A percentile compares a stretch with the other conserved stretches of the same genome.
Evolutionary conservation across 1,284 basidiomycete genomes (phyloP).

Genomic region (Lentinus polychrous): DNA sequence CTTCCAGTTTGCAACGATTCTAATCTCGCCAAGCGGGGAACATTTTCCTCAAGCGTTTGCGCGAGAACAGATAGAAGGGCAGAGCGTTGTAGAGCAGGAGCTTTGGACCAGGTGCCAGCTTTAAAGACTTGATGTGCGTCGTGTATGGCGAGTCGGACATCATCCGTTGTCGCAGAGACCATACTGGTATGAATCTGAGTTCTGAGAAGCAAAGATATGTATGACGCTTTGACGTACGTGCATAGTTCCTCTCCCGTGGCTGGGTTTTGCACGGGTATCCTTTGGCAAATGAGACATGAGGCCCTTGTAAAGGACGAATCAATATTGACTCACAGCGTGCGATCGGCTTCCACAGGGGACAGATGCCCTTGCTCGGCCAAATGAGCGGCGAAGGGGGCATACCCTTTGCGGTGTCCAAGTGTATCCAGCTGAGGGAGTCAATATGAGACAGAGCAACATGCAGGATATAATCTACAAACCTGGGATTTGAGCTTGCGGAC

Average conservation of each 20-base stretch:
- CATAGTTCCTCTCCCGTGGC: constrained; percentile 56
- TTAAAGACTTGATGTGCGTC: constrained; percentile 52
- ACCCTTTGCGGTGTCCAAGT: constrained; percentile 14
- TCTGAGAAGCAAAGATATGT: not conserved
- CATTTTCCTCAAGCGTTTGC: constrained; percentile 44
- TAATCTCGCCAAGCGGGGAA: constrained; percentile 55
- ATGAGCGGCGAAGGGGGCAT: constrained; percentile 22
- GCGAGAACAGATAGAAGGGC: constrained; percentile 62
- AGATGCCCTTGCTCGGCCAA: constrained; percentile 13
- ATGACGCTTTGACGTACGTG: constrained; percentile 35
- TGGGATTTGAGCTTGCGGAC: not conserved
- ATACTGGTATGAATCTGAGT: constrained; percentile 26
- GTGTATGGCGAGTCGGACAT: constrained; percentile 46
- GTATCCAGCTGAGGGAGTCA: not conserved
- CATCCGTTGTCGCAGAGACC: constrained; percentile 32
- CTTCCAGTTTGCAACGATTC: constrained; percentile 74
- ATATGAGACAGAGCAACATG: not conserved
- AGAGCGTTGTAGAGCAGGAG: constrained; percentile 51
- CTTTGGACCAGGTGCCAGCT: constrained; percentile 64
- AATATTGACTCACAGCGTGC: constrained; percentile 16
- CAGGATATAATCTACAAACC: not conserved
- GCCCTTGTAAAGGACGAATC: not conserved
- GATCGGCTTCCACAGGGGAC: constrained; percentile 12
- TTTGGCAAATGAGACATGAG: constrained; percentile 17
- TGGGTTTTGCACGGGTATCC: constrained; percentile 56